Evolutionary conservation across 2,329 filamentous ascomycete genomes (phyloP).

Genomic region (Delphinella strobiligena): DNA sequence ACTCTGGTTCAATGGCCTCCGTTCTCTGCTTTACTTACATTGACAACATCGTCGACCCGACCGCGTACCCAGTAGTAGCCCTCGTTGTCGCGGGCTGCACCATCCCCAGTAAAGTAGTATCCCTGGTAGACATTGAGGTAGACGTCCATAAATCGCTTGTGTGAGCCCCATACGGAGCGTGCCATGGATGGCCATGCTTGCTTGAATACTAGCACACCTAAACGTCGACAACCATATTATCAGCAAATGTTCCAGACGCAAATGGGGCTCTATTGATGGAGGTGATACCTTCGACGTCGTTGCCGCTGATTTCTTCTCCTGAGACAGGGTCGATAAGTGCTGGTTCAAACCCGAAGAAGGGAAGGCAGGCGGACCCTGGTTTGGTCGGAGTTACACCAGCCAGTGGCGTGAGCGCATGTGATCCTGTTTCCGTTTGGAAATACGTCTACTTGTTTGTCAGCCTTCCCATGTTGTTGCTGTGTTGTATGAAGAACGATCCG

Average conservation of each 20-base stretch:
- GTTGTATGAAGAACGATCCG: constrained; percentile 31
- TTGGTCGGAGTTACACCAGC: constrained; percentile 93
- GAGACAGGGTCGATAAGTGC: constrained; percentile 95
- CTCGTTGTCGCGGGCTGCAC: not conserved
- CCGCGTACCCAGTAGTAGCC: not conserved
- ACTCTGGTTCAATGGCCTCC: no score
- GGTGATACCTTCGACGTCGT: not conserved
- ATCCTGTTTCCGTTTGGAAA: constrained; percentile 99
- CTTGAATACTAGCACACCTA: not conserved
- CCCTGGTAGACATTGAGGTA: not conserved
- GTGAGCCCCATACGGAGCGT: not conserved
- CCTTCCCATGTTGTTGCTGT: no score
- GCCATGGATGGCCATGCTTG: not conserved
- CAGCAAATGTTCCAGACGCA: not conserved
- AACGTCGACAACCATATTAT: not conserved
- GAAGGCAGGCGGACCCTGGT: constrained; percentile 86
- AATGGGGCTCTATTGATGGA: not conserved
- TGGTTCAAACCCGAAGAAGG: constrained; percentile 97
- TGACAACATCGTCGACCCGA: not conserved
- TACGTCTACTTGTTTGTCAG: no score
- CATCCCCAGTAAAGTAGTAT: not conserved
- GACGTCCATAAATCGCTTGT: not conserved
- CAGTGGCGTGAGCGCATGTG: constrained; percentile 86
- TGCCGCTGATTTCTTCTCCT: not conserved
- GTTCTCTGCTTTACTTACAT: no score